Conservation (phyloP, 306 rosid genomes). For the Calophaca sinica region DNA sequence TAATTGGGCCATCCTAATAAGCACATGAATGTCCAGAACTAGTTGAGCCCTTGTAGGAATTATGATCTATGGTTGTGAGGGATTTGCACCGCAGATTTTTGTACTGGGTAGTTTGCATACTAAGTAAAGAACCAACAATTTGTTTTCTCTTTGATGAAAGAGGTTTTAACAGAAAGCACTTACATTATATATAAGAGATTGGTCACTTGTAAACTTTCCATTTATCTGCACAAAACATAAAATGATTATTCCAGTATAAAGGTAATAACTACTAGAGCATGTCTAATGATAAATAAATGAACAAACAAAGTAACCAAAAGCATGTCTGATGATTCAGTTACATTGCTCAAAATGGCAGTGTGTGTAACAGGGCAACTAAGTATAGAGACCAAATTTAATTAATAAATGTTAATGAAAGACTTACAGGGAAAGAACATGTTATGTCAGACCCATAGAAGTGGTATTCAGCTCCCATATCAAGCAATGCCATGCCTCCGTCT, state of each 20-base stretch:
- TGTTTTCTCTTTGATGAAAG: constrained; percentile 17
- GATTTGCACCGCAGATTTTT: constrained; percentile 38
- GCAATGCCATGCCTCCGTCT: constrained; percentile 92
- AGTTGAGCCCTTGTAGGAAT: constrained; percentile 12
- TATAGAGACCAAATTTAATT: background rate
- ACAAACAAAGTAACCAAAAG: constrained; percentile 1
- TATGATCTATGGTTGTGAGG: constrained; percentile 5
- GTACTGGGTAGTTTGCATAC: constrained; percentile 26
- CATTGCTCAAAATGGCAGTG: constrained; percentile 17
- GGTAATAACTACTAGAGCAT: constrained; percentile 28
- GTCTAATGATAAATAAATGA: background rate
- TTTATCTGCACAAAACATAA: constrained; percentile 70
- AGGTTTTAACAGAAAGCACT: constrained; percentile 47
- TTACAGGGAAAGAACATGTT: constrained; percentile 92
- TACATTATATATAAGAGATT: constrained; percentile 75
- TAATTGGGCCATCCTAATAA: constrained; percentile 29
- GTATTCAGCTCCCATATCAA: constrained; percentile 99
- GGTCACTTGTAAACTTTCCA: constrained; percentile 87
- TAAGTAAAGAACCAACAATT: constrained; percentile 18
- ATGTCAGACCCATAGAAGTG: constrained; percentile 95
- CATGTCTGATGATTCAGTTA: background rate
- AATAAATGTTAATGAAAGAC: constrained; percentile 47
- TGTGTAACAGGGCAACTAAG: constrained; percentile 12
- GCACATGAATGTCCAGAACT: constrained; percentile 22
- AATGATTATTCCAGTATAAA: constrained; percentile 16